A percentile compares a stretch with the other conserved stretches of the same genome.
phyloP scores from a whole-genome alignment of 1,284 basidiomycete species.

The Cutaneotrichosporon cutaneum region DNA sequence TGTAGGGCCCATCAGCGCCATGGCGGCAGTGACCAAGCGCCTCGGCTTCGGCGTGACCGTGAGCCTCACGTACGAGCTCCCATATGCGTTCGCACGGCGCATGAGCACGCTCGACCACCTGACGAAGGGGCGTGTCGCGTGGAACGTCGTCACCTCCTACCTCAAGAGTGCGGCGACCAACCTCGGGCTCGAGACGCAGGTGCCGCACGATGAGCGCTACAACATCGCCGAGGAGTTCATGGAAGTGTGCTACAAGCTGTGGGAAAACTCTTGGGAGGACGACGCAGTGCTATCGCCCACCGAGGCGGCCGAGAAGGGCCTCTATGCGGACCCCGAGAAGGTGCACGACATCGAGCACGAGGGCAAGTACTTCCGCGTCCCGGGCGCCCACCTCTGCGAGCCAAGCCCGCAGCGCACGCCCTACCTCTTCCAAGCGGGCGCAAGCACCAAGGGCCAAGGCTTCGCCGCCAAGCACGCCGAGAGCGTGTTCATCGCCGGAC shows the following conservation, averaged over 20 bases:
- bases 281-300: conserved; percentile 33
- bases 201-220: conserved; percentile 34
- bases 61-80: conserved; percentile 36
- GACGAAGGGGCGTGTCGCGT: conserved; percentile 50
- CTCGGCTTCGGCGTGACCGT: conserved; percentile 28
- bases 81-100: conserved; percentile 46
- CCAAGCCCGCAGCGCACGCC: conserved; percentile 46
- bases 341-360: conserved; percentile 46
- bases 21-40: conserved; percentile 22
- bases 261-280: conserved; percentile 51
- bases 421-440: conserved; percentile 49
- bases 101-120: conserved; percentile 51
- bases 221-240: conserved; percentile 30
- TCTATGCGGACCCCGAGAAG: conserved; percentile 39
- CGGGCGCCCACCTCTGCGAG: conserved; percentile 47
- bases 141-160: conserved; percentile 51
- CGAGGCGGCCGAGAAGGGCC: conserved; percentile 28
- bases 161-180: conserved; percentile 46
- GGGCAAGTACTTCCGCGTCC: conserved; percentile 44
- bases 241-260: conserved; percentile 48
- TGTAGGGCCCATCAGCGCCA: conserved; percentile 16
- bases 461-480: conserved; percentile 50
- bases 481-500: conserved; percentile 42
- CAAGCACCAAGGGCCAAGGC: conserved; percentile 40
- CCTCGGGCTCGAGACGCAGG: conserved; percentile 31